These are phyloP conservation scores for Ustilago loliicola DNA, from an alignment of 1,284 basidiomycete genomes.

Conservation along the genomic window DNA sequence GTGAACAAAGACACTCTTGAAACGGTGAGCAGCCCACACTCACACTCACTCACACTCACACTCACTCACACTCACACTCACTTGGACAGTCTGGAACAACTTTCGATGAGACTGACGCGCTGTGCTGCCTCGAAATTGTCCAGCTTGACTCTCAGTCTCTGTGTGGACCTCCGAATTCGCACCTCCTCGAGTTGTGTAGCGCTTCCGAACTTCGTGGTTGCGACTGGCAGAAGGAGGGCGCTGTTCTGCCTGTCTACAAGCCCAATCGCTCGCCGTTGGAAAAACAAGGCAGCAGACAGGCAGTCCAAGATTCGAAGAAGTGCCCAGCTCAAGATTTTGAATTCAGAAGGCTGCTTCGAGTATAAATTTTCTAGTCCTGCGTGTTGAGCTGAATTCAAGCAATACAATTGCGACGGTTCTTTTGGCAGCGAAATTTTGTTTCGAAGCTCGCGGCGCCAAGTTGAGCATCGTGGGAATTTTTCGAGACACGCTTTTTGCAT, in stretches of 20 bases:
- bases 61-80: too few relatives aligned
- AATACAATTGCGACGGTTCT: not conserved
- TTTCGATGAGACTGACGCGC: too few relatives aligned
- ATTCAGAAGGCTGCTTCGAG: not conserved
- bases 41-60: not conserved
- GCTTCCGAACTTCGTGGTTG: too few relatives aligned
- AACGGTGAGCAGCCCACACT: slow-evolving; percentile 9
- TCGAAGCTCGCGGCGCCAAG: not conserved
- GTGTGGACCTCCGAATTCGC: slow-evolving; percentile 8
- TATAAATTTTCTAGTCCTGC: not conserved
- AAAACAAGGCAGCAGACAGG: slow-evolving; percentile 1
- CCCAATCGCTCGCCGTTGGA: not conserved
- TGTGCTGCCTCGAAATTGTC: slow-evolving; percentile 3
- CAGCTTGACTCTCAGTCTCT: not conserved
- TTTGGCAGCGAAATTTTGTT: not conserved
- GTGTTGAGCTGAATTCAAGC: not conserved
- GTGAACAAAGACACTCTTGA: slow-evolving; percentile 25
- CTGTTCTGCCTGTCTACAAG: too few relatives aligned
- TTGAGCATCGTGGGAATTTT: slow-evolving; percentile 22
- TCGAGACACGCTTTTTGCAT: not conserved
- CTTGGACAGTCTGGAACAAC: too few relatives aligned
- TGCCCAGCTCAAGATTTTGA: not conserved
- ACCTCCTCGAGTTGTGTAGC: too few relatives aligned
- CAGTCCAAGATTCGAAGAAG: not conserved
- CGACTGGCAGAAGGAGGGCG: too few relatives aligned